Conservation (phyloP, 148 eudicot genomes). For the Fallopia convolvulus region DNA sequence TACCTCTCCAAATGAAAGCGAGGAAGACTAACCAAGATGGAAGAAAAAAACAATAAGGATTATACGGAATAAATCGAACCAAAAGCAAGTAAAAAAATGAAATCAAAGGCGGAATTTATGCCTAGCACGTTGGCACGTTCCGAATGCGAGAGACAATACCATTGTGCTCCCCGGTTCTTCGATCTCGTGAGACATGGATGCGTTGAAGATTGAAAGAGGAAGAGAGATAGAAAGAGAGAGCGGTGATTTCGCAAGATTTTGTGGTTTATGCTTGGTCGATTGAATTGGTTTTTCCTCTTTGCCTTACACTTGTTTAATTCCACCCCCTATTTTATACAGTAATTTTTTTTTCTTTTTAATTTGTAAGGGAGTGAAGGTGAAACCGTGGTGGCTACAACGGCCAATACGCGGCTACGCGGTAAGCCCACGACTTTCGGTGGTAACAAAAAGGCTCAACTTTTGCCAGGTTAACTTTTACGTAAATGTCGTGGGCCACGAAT, state of each 20-base stretch:
- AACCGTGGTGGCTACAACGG: constrained; percentile 1
- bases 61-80: not conserved
- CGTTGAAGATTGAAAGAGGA: not conserved
- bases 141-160: not conserved
- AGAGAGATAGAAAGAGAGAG: not conserved
- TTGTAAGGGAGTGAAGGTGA: not conserved
- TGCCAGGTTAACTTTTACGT: too few species aligned
- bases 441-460: too few species aligned
- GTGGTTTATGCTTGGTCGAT: not conserved
- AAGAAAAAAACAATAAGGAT: too few species aligned
- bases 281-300: not conserved
- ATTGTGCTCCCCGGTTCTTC: not conserved
- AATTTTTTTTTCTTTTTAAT: not conserved
- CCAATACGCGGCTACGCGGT: not conserved
- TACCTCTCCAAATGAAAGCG: not conserved
- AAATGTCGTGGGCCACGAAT: too few species aligned
- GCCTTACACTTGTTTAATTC: not conserved
- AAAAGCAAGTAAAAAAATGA: not conserved
- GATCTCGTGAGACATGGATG: not conserved
- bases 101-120: not conserved
- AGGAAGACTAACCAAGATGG: not conserved
- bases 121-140: not conserved
- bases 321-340: not conserved
- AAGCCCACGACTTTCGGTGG: not conserved
- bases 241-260: not conserved